Evolutionary conservation across 2,329 filamentous ascomycete genomes (phyloP), one percentile per base, ranked within the genome.

Genomic region (Fusarium fujikuroi): DNA sequence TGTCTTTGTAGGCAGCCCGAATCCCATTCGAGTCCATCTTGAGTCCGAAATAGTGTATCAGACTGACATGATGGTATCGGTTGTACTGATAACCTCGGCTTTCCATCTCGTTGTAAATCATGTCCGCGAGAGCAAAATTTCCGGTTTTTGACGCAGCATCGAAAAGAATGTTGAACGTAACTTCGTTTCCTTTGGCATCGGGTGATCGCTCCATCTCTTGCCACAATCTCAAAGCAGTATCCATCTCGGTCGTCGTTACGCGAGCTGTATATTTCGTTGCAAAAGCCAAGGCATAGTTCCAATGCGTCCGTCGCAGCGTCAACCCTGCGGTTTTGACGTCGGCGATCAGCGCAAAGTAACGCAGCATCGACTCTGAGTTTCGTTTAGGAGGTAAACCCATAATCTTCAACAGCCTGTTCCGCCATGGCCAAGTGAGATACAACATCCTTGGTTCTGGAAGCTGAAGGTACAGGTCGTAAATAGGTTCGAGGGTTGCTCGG

Each of bases 141-240:
- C 93, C 93, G 0, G 94, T 91, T 81, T 96, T 97, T 75, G 94
- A 90, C 2, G 96, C 94, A 16, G 94, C 89, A 78, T 98, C 93
- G 76, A 97, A 98, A 18, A 99, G 87, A 52, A 98, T 92, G 79
- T 96, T 97, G 82, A 99, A 97, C 0, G 95, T 97, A n/a, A 95
- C 92, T 54, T 90, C 87, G 75, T 92, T 93, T 40, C 89, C 91
- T 74, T 84, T 83, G 19, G 94, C 81, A 2, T 89, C 87, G 4
- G 91, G 91, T 9, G 90, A 84, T 52, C 89, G 87, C 81, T 99
- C 96, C 95, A 98, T 98, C 76, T 96, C 91, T 73, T 89, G 91
- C 95, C 95, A 99, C 30, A 97, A 82, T 53, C 90, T 88, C 50
- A 99, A 85, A 0, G 93, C 91, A 9, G 90, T 87, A 34, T 83